Conservation (phyloP, 208 protist species). For the Tritrichomonas musculus region DNA sequence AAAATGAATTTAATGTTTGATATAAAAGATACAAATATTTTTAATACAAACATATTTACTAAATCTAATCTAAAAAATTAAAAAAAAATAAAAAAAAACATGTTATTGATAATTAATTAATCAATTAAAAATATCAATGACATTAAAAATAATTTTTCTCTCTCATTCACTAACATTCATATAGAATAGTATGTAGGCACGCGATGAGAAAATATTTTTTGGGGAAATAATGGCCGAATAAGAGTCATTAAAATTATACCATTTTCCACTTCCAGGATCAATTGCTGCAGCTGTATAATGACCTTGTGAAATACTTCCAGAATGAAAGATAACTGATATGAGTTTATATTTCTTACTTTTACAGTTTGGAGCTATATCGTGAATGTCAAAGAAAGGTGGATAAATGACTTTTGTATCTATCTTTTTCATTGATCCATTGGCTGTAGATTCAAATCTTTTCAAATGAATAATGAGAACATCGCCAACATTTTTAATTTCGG, state of each 20-base stretch:
- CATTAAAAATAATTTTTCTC: too few species aligned
- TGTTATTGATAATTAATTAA: too few species aligned
- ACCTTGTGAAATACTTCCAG: neutral
- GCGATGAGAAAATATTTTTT: too few species aligned
- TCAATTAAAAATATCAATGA: too few species aligned
- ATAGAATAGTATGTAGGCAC: too few species aligned
- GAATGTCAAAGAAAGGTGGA: neutral
- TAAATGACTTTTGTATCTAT: neutral
- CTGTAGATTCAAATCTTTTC: neutral
- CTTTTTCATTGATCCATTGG: neutral
- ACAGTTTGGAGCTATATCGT: neutral
- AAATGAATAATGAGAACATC: neutral
- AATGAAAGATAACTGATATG: neutral
- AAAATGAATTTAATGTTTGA: too few species aligned
- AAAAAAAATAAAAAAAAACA: too few species aligned
- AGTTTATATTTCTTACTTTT: neutral
- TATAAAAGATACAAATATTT: too few species aligned
- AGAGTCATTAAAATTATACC: constrained; percentile 12
- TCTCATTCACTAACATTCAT: too few species aligned
- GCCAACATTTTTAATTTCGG: neutral
- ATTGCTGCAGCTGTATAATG: neutral
- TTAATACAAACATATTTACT: too few species aligned
- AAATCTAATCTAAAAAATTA: too few species aligned
- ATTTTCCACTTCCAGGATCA: neutral
- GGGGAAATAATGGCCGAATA: too few species aligned